A percentile compares a stretch with the other conserved stretches of the same genome.
Conservation (phyloP, 179 eudicot genomes). For the Corrigiola litoralis region DNA sequence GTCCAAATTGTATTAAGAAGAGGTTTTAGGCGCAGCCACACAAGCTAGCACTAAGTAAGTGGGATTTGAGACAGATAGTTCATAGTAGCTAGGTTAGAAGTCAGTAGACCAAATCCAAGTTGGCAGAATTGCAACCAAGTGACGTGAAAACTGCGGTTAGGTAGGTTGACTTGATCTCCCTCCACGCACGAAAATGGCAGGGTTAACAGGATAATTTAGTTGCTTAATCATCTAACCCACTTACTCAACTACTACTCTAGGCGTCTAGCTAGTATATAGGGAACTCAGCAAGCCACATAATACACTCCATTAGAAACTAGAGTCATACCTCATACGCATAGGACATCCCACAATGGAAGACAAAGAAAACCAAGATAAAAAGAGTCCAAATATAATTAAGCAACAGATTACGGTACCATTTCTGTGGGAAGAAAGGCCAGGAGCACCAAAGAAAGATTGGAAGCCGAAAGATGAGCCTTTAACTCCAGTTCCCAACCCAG, state of each 20-base stretch:
- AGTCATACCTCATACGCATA: too few relatives aligned
- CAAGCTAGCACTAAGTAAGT: conserved; percentile 22
- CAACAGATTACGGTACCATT: conserved; percentile 68
- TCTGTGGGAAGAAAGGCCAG: conserved; percentile 86
- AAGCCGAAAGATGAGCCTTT: conserved; percentile 26
- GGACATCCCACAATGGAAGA: conserved; percentile 55
- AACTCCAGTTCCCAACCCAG: conserved; percentile 25
- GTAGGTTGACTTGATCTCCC: conserved; percentile 38
- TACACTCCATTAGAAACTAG: not conserved
- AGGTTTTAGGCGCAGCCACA: not conserved
- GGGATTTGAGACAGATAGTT: not conserved
- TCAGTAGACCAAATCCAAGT: conserved; percentile 31
- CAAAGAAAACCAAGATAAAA: conserved; percentile 17
- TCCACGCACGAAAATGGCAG: conserved; percentile 18
- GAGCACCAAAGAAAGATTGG: conserved; percentile 68
- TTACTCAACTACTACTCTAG: too few relatives aligned
- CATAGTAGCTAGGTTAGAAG: not conserved
- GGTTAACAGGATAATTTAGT: conserved; percentile 10
- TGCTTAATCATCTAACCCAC: conserved; percentile 19
- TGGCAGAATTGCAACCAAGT: conserved; percentile 28
- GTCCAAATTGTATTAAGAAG: conserved; percentile 9
- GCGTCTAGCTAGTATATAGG: too few relatives aligned
- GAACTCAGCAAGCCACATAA: not conserved
- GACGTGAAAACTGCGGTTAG: not conserved
- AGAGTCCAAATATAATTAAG: conserved; percentile 29